phyloP scores from a whole-genome alignment of 345 rosid species.

The Noccaea bulbosa region DNA sequence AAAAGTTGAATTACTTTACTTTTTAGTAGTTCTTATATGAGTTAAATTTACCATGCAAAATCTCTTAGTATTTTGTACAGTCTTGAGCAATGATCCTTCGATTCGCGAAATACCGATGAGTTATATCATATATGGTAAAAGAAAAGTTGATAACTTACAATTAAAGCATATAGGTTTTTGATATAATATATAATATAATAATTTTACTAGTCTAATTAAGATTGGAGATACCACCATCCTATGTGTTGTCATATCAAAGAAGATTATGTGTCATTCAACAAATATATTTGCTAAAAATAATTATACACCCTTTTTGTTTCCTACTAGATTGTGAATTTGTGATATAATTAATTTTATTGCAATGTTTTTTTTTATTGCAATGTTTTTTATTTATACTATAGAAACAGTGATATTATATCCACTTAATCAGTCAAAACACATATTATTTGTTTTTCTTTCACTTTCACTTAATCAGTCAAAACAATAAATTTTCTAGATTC shows the following conservation, averaged over 20 bases:
- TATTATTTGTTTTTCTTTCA: no score
- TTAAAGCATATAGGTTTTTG: no score
- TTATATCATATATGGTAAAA: neutral
- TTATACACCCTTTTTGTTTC: constrained; percentile 25
- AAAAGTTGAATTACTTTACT: neutral
- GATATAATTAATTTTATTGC: neutral
- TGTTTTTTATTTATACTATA: no score
- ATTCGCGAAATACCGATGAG: neutral
- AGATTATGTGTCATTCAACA: constrained; percentile 32
- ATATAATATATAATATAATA: neutral
- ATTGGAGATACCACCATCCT: constrained; percentile 30
- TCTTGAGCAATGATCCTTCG: neutral
- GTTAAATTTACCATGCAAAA: neutral
- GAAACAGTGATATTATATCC: no score
- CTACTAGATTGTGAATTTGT: neutral
- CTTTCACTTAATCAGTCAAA: no score
- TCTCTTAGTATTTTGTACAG: neutral
- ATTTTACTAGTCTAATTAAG: constrained; percentile 17
- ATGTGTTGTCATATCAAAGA: constrained; percentile 44
- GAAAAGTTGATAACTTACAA: constrained; percentile 1
- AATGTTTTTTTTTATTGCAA: neutral
- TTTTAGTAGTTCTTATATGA: neutral
- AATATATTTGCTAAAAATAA: constrained; percentile 22
- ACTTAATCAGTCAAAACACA: no score
- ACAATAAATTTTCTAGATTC: no score